A percentile compares a stretch with the other conserved stretches of the same genome.
Evolutionary conservation across 208 protist species (phyloP).

Genomic region (Balamuthia mandrillaris): DNA sequence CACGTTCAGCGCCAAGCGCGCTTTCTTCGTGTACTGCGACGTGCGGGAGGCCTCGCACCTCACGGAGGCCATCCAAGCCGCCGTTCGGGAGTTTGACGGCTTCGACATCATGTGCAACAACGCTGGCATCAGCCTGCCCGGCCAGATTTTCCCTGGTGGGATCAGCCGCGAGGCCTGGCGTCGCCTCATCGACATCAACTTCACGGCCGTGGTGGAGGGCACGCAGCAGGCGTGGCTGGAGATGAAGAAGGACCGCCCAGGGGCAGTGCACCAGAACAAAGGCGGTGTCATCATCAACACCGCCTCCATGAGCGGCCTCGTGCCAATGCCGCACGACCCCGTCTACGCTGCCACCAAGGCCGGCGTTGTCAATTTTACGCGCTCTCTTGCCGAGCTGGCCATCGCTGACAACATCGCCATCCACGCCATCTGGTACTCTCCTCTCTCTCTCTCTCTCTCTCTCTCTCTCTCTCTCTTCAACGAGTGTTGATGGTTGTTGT

Average conservation of each 20-base stretch:
- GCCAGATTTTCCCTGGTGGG: neutral
- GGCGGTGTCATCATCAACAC: conserved; percentile 35
- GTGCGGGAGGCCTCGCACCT: neutral
- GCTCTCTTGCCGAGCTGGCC: neutral
- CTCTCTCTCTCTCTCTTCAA: neutral
- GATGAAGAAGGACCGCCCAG: neutral
- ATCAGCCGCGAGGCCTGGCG: neutral
- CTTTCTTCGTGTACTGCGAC: neutral
- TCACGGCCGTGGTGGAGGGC: conserved; percentile 5
- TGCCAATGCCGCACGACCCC: conserved; percentile 35
- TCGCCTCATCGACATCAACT: neutral
- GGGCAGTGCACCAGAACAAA: neutral
- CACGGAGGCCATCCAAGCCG: neutral
- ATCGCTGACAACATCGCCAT: neutral
- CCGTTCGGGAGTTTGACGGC: neutral
- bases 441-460: neutral
- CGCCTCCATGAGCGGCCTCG: conserved; percentile 35
- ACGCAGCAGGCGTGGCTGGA: neutral
- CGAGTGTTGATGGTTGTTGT: too few species aligned
- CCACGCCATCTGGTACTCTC: neutral
- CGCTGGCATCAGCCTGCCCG: neutral
- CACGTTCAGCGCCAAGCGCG: neutral
- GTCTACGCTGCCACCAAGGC: conserved; percentile 34
- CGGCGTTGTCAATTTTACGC: neutral
- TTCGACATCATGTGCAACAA: conserved; percentile 16